Conservation (phyloP, 2,329 filamentous ascomycete species). For the Cladorrhinum sp. region DNA sequence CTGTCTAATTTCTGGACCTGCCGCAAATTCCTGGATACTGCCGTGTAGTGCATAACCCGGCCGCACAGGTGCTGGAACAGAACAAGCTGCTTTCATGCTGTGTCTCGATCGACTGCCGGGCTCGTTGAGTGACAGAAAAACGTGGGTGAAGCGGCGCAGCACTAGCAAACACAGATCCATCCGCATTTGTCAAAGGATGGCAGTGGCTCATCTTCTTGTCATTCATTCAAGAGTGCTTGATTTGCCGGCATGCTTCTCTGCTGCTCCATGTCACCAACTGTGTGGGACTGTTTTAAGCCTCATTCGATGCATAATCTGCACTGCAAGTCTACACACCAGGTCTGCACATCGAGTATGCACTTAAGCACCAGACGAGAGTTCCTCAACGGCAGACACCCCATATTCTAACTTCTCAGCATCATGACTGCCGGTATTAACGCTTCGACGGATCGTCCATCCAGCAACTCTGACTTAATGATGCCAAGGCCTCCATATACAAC, state of each 20-base stretch:
- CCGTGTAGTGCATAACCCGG: conserved; percentile 5
- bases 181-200: conserved; percentile 2
- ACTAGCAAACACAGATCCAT: background rate
- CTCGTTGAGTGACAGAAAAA: conserved; percentile 10
- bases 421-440: background rate
- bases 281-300: conserved; percentile 14
- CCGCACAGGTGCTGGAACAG: conserved; percentile 7
- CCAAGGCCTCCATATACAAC: background rate
- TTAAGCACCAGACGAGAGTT: background rate
- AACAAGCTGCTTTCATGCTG: conserved; percentile 12
- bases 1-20: background rate
- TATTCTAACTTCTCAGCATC: conserved; percentile 1
- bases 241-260: background rate
- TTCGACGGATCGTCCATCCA: background rate
- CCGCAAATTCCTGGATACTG: background rate
- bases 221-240: conserved; percentile 5
- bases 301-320: conserved; percentile 3
- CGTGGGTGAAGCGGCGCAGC: conserved; percentile 18
- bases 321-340: no score
- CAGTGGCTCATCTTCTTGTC: conserved; percentile 5
- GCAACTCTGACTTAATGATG: background rate
- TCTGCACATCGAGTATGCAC: background rate
- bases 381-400: background rate
- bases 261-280: background rate
- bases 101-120: conserved; percentile 20